phyloP scores from a whole-genome alignment of 1,284 basidiomycete species.

The Lentinula novae-zelandiae region DNA sequence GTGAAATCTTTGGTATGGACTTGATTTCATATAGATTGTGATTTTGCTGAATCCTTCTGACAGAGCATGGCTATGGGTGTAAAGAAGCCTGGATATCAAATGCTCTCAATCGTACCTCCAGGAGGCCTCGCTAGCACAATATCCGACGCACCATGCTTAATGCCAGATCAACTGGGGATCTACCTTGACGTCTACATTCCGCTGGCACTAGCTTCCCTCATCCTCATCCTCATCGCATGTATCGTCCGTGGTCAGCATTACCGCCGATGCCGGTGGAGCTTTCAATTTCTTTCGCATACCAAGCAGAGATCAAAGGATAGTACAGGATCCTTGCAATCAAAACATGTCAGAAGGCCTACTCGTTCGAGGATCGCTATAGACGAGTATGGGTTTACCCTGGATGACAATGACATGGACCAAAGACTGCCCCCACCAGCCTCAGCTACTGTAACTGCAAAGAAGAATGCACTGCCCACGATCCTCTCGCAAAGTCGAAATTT shows the following conservation, averaged over 20 bases:
- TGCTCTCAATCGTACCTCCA: conserved; percentile 68
- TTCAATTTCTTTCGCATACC: not conserved
- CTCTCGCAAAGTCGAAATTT: not conserved
- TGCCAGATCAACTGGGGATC: conserved; percentile 66
- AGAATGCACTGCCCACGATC: not conserved
- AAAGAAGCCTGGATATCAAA: conserved; percentile 77
- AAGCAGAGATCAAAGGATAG: not conserved
- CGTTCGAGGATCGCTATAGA: not conserved
- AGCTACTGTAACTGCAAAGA: not conserved
- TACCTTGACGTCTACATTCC: conserved; percentile 38
- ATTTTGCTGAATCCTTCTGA: not conserved
- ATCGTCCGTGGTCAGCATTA: conserved; percentile 16
- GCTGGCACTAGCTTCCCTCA: conserved; percentile 37
- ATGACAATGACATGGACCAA: conserved; percentile 4
- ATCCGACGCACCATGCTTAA: conserved; percentile 57
- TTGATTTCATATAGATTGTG: not conserved
- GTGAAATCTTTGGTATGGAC: conserved; percentile 68
- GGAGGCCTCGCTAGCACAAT: conserved; percentile 27
- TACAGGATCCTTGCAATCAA: not conserved
- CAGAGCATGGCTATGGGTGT: conserved; percentile 66
- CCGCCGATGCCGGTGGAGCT: not conserved
- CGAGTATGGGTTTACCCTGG: conserved; percentile 2
- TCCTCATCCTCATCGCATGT: conserved; percentile 34
- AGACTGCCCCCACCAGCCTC: conserved; percentile 21
- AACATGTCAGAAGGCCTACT: not conserved